Evolutionary conservation across 371 early-diverging fungal genomes (phyloP).

Genomic region (Nosema bombycis): DNA sequence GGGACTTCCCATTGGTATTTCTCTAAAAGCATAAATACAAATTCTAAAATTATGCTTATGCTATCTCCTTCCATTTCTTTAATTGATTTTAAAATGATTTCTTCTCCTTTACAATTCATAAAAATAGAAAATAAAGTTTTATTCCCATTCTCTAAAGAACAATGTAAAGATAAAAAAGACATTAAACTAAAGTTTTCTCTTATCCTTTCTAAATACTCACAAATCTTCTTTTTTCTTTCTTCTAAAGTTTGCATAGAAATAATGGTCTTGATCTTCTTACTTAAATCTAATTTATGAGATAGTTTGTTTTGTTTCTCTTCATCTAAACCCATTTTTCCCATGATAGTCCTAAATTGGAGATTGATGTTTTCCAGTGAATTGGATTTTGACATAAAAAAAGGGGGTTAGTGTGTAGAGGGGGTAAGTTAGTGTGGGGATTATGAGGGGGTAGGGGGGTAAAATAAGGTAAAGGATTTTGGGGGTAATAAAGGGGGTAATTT

Average conservation of each 20-base stretch:
- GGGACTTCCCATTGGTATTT: conserved; percentile 22
- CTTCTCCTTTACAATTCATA: conserved; percentile 6
- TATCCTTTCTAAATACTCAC: conserved; percentile 20
- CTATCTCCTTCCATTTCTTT: conserved; percentile 22
- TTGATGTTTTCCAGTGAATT: conserved; percentile 41
- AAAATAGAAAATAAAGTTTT: conserved; percentile 21
- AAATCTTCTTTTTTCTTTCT: conserved; percentile 44
- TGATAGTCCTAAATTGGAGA: conserved; percentile 30
- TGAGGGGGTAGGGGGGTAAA: no score
- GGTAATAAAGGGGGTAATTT: no score
- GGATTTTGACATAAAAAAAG: no score
- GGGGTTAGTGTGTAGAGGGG: no score
- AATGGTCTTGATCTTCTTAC: conserved; percentile 43
- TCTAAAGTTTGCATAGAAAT: conserved; percentile 26
- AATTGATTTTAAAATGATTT: conserved; percentile 27
- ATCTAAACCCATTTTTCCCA: conserved; percentile 26
- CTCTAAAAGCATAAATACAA: conserved; percentile 6
- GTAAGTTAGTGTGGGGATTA: no score
- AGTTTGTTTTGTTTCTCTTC: conserved; percentile 35
- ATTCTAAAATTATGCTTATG: conserved; percentile 1
- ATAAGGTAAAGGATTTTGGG: no score
- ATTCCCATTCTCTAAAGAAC: conserved; percentile 8
- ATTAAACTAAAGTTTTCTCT: conserved; percentile 27
- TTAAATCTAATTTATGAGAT: conserved; percentile 23
- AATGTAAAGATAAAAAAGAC: conserved; percentile 24